Evolutionary conservation across 805 yeast genomes (phyloP), one percentile per base, ranked within the genome.

Genomic region (Candida suzukii): DNA sequence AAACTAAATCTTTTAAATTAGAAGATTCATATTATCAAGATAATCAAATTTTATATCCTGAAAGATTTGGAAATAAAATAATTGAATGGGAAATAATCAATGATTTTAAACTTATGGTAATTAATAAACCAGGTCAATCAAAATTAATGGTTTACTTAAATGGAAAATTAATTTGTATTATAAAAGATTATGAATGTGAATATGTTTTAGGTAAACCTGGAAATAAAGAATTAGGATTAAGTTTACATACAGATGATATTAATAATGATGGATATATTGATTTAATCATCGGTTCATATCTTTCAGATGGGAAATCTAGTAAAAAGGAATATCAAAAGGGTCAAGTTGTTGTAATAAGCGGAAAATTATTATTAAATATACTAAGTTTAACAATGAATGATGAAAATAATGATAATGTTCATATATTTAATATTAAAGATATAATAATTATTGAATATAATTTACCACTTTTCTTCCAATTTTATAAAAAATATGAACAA

Each of bases 111-210:
- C 63, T 66, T 38, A 53, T 78, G 8, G 65, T 71, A 0, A 65
- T 76, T 4, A 55, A 76, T 1, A 69, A 73, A 40, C 83, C 85
- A 0, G 84, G 85, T 0, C 32, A 53, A 0, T 74, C 79, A 4
- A 45, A 51, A 1, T 38, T 80, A 1, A 64, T 67, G 37, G 42
- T 76, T 7, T 74, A 58, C 44, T 34, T 32, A 1, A 35, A 39
- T 1, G 45, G 42, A 8, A 21, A 30, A 11, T 19, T 52, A 10
- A 34, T 56, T 14, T 55, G 55, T 1, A 32, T 46, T 0, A 41
- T 60, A 8, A 47, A 51, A 13, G 48, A 52, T 22, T 44, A 48
- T 3, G 46, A 32, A n/a, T 44, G 70, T 9, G 37, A 52, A 10
- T 38, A 51, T 13, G 34, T 31, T 19, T 60, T 69, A 44, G 76